Base-by-base conservation (phyloP, 805 yeast species). In the Wickerhamiella domercqiae region DNA sequence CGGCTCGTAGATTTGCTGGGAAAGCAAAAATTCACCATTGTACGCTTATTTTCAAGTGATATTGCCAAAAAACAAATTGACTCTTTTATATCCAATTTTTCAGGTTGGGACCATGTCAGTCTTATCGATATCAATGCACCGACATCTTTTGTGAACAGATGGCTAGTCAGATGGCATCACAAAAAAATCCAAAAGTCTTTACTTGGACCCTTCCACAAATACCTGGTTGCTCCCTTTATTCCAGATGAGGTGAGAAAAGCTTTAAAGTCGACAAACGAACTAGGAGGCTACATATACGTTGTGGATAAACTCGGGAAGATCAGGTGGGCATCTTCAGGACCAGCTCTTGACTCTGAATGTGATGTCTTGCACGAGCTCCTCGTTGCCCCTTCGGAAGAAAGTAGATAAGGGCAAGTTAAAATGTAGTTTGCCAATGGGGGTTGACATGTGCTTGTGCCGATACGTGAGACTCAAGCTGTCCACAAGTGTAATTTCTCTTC, bases 321-420 rank as follows among this genome's bases (percentile, higher is more conserved):
- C 38, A 65, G 97, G 48, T 87, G 97, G 97, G 84, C 83, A 18
- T 80, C 83, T 3, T 73, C 93, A 47, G 98, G 97, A 2, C 70
- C 68, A 29, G 78, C 94, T 1, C 65, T 66, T 13, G 72, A 67
- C n/a, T 67, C 68, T 24, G 98, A 90, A 47, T 34, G 16, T 30
- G 33, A 16, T n/a, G 16, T 21, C 21, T 17, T 30, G n/a, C 16
- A 15, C 11, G 16, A 15, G n/a, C 9, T 18, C 5, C 13, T 30
- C 19, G 21, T n/a, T 9, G 33, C 26, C 26, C 9, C 13, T 24
- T 24, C 13, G n/a, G n/a, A n/a, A n/a, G n/a, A n/a, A n/a, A n/a
- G n/a, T n/a, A n/a, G n/a, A n/a, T n/a, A n/a, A n/a, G n/a, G n/a
- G n/a, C n/a, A n/a, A n/a, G n/a, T n/a, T n/a, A n/a, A n/a, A n/a